Percentiles rank a stretch among this genome's conserved stretches.
Evolutionary conservation across 2,329 filamentous ascomycete species (phyloP).

Genomic region (Epichloe glyceriae): DNA sequence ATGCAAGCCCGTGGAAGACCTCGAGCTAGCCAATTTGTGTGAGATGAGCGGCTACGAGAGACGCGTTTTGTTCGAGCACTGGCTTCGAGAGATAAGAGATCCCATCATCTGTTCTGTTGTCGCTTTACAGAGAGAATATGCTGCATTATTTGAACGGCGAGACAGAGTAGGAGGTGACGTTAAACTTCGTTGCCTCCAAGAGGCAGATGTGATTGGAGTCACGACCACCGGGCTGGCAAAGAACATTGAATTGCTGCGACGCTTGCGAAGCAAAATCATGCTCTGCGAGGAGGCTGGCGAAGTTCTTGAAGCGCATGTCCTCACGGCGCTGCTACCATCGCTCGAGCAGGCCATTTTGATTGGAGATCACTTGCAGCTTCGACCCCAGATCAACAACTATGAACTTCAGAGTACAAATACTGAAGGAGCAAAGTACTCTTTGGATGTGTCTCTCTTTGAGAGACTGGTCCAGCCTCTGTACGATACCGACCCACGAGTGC

Average conservation of each 20-base stretch:
- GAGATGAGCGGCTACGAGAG: neutral
- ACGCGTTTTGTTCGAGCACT: neutral
- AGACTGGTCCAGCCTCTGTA: slow-evolving; percentile 30
- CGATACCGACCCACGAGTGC: slow-evolving; percentile 12
- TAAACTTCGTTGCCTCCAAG: slow-evolving; percentile 12
- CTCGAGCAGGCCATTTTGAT: slow-evolving; percentile 51
- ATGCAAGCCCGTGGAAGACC: neutral
- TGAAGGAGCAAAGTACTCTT: slow-evolving; percentile 33
- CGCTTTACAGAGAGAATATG: neutral
- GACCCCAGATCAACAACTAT: slow-evolving; percentile 44
- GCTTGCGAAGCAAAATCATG: slow-evolving; percentile 40
- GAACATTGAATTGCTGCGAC: slow-evolving; percentile 34
- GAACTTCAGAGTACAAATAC: slow-evolving; percentile 37
- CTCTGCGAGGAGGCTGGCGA: slow-evolving; percentile 59
- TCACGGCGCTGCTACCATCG: slow-evolving; percentile 45
- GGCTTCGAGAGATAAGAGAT: neutral
- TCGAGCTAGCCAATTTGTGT: neutral
- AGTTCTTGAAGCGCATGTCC: slow-evolving; percentile 49
- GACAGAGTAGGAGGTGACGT: neutral
- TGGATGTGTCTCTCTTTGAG: slow-evolving; percentile 52
- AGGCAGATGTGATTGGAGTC: slow-evolving; percentile 39
- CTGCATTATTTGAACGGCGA: neutral
- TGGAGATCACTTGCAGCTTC: slow-evolving; percentile 49
- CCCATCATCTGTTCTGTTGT: neutral
- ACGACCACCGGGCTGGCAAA: slow-evolving; percentile 47